Base-by-base conservation (phyloP, 2,329 filamentous ascomycete genomes). In the Botrytis paeoniae region DNA sequence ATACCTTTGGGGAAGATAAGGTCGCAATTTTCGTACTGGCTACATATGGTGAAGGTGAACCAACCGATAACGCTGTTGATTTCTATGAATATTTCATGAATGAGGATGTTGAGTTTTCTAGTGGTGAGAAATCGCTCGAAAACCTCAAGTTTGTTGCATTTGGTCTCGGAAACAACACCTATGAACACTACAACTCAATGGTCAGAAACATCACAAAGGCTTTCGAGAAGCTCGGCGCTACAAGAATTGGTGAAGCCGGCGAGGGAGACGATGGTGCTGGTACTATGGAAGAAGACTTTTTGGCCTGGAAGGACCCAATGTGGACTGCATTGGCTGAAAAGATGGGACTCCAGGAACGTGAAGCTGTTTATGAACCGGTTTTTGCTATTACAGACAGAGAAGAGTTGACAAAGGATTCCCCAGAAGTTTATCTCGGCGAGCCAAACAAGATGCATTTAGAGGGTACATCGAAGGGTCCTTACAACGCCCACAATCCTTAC, bases 261-360 rank as follows among this genome's bases (percentile, higher is more conserved):
- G 95, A 98, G 85, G 96, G 96, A 80, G 96, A 99, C 80, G 96
- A 99, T 82, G 96, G 97, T 76, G 95, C 96, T 77, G 96, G 97
- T 75, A 99, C 96, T 73, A 99, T 99, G 97, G 96, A 99, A 85
- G 97, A 99, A 85, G 97, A 99, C 80, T 99, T 98, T 83, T 85
- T 99, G 79, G 93, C 95, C 77, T 99, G 96, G 96, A 99, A 99
- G 85, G 96, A 99, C 80, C 95, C 95, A 75, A 99, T 99, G 96
- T 99, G 97, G 96, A 86, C 88, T 79, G 93, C 92, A 74, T 86
- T 99, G 70, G 87, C 92, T 37, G 89, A 93, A 77, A 90, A 93
- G 81, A 93, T 99, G 92, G 89, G 89, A 71, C 85, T 99, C 72
- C 93, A 98, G 83, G 96, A 99, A 84, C 94, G 96, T 74, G 97